phyloP scores from a whole-genome alignment of 2,329 filamentous ascomycete genomes.

The Botrytis hyacinthi region DNA sequence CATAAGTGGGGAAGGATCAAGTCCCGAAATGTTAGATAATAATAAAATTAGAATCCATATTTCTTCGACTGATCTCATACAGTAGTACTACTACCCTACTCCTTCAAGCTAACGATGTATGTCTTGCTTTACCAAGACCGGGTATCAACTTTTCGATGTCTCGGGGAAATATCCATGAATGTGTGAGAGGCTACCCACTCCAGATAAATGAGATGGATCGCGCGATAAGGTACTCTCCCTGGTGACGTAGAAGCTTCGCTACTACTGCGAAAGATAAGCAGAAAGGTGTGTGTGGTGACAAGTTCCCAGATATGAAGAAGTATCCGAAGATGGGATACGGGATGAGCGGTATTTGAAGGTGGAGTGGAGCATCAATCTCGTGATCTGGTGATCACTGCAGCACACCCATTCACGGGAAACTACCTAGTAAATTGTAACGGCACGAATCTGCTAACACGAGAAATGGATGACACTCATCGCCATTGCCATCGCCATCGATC shows the following conservation, averaged over 20 bases:
- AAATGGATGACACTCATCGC: neutral
- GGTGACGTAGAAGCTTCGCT: neutral
- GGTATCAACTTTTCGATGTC: conserved; percentile 1
- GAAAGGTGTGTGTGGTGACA: neutral
- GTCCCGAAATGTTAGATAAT: neutral
- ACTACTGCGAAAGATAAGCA: neutral
- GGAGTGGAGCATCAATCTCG: conserved; percentile 12
- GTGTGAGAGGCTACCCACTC: neutral
- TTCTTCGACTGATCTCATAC: neutral
- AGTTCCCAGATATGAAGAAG: neutral
- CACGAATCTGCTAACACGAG: conserved; percentile 5
- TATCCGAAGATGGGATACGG: conserved; percentile 11
- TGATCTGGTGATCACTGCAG: conserved; percentile 16
- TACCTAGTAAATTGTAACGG: neutral
- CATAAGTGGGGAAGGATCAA: neutral
- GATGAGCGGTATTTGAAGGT: neutral
- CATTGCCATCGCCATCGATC: conserved; percentile 5
- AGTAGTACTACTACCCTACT: conserved; percentile 11
- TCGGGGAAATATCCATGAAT: conserved; percentile 15
- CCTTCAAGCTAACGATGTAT: neutral
- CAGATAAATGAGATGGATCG: conserved; percentile 1
- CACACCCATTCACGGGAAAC: neutral
- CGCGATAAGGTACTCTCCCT: neutral
- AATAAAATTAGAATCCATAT: neutral
- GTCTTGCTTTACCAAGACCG: conserved; percentile 16